These are phyloP conservation scores for Phytophthora pistaciae DNA, from an alignment of 352 stramenopile genomes.

Conservation along the genomic window DNA sequence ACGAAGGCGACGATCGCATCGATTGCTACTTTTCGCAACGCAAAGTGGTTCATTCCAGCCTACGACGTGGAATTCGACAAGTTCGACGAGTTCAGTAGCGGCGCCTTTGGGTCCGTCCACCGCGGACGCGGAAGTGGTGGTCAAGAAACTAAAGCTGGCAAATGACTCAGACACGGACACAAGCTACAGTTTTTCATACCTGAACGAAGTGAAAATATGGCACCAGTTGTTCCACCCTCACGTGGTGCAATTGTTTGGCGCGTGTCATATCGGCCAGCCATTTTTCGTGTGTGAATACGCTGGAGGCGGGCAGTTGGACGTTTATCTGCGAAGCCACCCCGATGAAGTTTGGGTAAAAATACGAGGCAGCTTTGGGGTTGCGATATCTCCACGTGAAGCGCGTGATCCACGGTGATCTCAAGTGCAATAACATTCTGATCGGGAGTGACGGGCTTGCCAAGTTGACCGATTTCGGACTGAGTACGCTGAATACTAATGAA, in stretches of 20 bases:
- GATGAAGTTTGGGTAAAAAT: background rate
- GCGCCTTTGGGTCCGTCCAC: constrained; percentile 24
- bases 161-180: background rate
- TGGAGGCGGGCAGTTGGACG: background rate
- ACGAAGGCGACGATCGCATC: background rate
- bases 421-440: background rate
- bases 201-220: constrained; percentile 10
- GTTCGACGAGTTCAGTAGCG: constrained; percentile 20
- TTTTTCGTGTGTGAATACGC: constrained; percentile 10
- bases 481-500: background rate
- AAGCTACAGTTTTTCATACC: background rate
- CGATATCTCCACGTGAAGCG: background rate
- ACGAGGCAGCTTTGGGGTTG: background rate
- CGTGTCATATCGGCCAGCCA: background rate
- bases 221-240: constrained; percentile 11
- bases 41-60: constrained; percentile 31
- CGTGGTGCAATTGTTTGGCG: background rate
- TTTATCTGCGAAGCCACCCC: background rate
- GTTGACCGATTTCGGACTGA: background rate
- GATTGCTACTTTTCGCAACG: background rate
- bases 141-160: constrained; percentile 23
- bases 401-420: background rate
- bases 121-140: constrained; percentile 17
- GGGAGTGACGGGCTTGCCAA: background rate
- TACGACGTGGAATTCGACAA: constrained; percentile 35